Percentiles rank a stretch among this genome's conserved stretches.
These are phyloP conservation scores for Ceratobasidium sp. DNA, from an alignment of 1,284 basidiomycete genomes.

Conservation along the genomic window DNA sequence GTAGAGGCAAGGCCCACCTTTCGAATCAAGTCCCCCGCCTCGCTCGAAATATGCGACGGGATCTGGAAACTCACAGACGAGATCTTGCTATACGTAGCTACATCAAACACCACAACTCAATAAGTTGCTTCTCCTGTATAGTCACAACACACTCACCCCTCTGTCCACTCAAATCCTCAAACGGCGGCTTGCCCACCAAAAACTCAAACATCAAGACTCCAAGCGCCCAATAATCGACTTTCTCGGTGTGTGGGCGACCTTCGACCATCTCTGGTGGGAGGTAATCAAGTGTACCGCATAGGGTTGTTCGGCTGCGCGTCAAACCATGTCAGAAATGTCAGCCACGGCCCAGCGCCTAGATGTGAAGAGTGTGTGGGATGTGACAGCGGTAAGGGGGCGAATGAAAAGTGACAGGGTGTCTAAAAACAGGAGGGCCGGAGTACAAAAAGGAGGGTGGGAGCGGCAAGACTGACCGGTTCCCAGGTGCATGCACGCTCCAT, in stretches of 20 bases:
- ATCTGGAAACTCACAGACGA: conserved; percentile 84
- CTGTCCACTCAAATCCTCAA: conserved; percentile 84
- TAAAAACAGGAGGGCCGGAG: neutral
- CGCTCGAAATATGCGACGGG: conserved; percentile 69
- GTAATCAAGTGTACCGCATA: conserved; percentile 97
- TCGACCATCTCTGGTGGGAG: conserved; percentile 99
- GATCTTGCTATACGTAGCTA: conserved; percentile 89
- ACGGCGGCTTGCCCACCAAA: conserved; percentile 90
- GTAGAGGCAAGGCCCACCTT: conserved; percentile 57
- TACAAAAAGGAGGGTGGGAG: neutral
- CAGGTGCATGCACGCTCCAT: conserved; percentile 98
- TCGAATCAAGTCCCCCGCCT: conserved; percentile 73
- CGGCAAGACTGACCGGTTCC: conserved; percentile 64
- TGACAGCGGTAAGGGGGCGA: no score
- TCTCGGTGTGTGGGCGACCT: conserved; percentile 84
- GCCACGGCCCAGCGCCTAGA: no score
- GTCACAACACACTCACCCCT: neutral
- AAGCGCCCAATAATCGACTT: conserved; percentile 96
- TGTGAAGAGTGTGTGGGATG: no score
- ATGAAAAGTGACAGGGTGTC: neutral
- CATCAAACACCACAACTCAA: conserved; percentile 22
- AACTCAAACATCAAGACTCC: conserved; percentile 98
- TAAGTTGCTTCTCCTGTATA: neutral
- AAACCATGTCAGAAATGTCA: neutral
- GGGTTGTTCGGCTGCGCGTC: conserved; percentile 69